A percentile compares a stretch with the other conserved stretches of the same genome.
Conservation (phyloP, 257 asterid genomes). For the Gardenia jasminoides region DNA sequence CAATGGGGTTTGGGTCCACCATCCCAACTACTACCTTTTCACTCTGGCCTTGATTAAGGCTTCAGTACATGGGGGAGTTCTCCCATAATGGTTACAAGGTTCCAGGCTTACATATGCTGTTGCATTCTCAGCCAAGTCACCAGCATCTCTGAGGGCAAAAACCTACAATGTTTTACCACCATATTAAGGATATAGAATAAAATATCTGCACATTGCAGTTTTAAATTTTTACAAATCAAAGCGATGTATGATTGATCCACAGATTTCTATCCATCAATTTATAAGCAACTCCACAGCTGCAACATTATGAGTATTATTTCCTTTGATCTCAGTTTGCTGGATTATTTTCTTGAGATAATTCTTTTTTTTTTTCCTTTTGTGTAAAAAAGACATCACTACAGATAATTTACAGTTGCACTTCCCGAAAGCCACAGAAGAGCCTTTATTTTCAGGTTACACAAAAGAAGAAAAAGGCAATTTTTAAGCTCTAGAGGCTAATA, state of each 20-base stretch:
- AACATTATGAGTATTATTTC: neutral
- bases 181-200: neutral
- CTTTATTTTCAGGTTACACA: neutral
- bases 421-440: neutral
- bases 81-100: slow-evolving; percentile 94
- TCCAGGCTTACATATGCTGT: slow-evolving; percentile 92
- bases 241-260: neutral
- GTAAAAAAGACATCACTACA: too few species aligned
- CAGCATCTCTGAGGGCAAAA: slow-evolving; percentile 88
- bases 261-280: neutral
- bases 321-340: neutral
- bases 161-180: slow-evolving; percentile 43
- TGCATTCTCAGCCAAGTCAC: slow-evolving; percentile 71
- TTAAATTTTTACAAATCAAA: neutral
- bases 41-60: slow-evolving; percentile 87
- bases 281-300: too few species aligned
- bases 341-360: neutral
- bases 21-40: slow-evolving; percentile 79
- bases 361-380: too few species aligned
- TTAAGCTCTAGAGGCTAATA: neutral
- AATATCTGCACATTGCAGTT: neutral
- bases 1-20: slow-evolving; percentile 94
- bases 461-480: neutral
- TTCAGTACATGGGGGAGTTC: slow-evolving; percentile 95
- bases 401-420: too few species aligned